Percentiles rank a stretch among this genome's conserved stretches.
Evolutionary conservation across 2,329 filamentous ascomycete genomes (phyloP).

Genomic region (Phialophora expanda): DNA sequence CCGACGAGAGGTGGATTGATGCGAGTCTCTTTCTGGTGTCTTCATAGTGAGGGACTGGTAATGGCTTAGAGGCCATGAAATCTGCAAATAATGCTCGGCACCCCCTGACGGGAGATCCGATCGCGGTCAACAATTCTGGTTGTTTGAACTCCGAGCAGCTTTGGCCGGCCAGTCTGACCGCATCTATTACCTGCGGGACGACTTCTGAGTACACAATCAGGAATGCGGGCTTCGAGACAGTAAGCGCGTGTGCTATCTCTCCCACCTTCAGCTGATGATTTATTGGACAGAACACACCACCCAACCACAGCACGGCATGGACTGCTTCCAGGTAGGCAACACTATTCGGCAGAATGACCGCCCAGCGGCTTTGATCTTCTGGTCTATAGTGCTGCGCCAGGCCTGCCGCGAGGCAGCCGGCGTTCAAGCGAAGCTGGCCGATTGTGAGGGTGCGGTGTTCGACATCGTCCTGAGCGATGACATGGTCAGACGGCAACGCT

Average conservation of each 20-base stretch:
- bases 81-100: conserved; percentile 39
- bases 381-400: conserved; percentile 46
- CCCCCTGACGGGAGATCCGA: conserved; percentile 33
- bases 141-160: conserved; percentile 44
- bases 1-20: conserved; percentile 65
- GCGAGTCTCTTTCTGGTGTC: conserved; percentile 47
- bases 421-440: conserved; percentile 50
- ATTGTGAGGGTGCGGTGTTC: conserved; percentile 53
- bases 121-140: conserved; percentile 47
- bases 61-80: conserved; percentile 43
- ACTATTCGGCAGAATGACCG: conserved; percentile 53
- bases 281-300: conserved; percentile 23
- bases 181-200: conserved; percentile 43
- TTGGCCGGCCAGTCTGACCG: conserved; percentile 43
- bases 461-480: conserved; percentile 52
- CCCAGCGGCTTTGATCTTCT: conserved; percentile 46
- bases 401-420: conserved; percentile 51
- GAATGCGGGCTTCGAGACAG: conserved; percentile 51
- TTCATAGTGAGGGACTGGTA: conserved; percentile 47
- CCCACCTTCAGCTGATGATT: conserved; percentile 24
- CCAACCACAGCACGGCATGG: conserved; percentile 24
- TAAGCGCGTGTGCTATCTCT: conserved; percentile 39
- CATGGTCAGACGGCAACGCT: conserved; percentile 43
- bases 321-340: conserved; percentile 52
- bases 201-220: conserved; percentile 49